Conservation (phyloP, 768 basidiomycete species). For the Pisolithus orientalis region DNA sequence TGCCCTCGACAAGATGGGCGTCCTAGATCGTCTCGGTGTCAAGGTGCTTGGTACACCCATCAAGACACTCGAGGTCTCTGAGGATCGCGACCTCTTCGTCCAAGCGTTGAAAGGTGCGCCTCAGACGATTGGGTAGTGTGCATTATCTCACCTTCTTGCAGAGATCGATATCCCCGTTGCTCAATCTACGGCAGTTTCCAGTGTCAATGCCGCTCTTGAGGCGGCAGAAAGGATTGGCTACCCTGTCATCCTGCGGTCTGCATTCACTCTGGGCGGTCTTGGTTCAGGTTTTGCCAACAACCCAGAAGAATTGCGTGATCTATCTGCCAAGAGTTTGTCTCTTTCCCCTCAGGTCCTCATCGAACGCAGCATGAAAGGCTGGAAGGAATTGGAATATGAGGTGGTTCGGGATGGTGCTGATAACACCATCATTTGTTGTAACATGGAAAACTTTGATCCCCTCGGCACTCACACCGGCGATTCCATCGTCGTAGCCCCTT, state of each 20-base stretch:
- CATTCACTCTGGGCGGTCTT: slow-evolving; percentile 96
- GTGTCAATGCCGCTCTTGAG: slow-evolving; percentile 84
- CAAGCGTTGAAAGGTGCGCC: slow-evolving; percentile 86
- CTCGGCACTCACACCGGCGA: slow-evolving; percentile 98
- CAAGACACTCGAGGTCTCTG: slow-evolving; percentile 90
- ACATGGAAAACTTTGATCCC: slow-evolving; percentile 99
- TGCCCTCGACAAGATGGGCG: slow-evolving; percentile 92
- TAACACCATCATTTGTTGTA: slow-evolving; percentile 99
- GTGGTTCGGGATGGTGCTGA: slow-evolving; percentile 98
- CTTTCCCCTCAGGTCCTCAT: slow-evolving; percentile 94
- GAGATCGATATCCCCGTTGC: slow-evolving; percentile 97
- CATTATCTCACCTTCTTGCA: slow-evolving; percentile 26
- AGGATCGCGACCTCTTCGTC: slow-evolving; percentile 93
- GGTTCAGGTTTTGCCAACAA: slow-evolving; percentile 97
- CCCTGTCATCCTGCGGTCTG: slow-evolving; percentile 94
- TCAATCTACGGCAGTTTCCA: slow-evolving; percentile 94
- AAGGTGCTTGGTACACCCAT: slow-evolving; percentile 95
- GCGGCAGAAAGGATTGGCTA: slow-evolving; percentile 93
- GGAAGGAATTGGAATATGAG: slow-evolving; percentile 99
- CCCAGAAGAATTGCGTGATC: slow-evolving; percentile 88
- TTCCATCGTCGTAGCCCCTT: slow-evolving; percentile 96
- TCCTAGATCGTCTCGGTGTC: slow-evolving; percentile 87
- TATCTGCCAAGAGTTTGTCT: slow-evolving; percentile 85
- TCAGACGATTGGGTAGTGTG: not conserved
- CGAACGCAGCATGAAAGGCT: slow-evolving; percentile 97